Conservation (phyloP, 129 eudicot species). For the Artemisia annua region DNA sequence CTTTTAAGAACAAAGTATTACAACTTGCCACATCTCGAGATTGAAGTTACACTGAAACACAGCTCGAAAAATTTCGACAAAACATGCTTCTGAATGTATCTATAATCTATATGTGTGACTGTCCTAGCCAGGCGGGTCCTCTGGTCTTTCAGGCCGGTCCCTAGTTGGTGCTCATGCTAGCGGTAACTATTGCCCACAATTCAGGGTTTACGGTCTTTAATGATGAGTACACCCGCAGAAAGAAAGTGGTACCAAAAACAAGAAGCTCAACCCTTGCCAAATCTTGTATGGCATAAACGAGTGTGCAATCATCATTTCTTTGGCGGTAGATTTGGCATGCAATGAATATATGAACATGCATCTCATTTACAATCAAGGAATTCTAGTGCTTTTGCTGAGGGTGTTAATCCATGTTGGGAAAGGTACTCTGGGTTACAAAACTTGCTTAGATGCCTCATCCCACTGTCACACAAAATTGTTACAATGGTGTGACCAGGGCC, state of each 20-base stretch:
- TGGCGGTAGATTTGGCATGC: too few species aligned
- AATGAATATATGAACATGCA: neutral
- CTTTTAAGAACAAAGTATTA: neutral
- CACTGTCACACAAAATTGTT: conserved; percentile 80
- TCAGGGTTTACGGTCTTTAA: too few species aligned
- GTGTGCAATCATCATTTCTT: neutral
- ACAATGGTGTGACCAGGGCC: conserved; percentile 90
- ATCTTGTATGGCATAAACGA: neutral
- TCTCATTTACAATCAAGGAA: conserved; percentile 48
- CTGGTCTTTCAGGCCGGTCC: too few species aligned
- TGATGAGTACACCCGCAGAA: too few species aligned
- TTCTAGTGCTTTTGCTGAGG: conserved; percentile 68
- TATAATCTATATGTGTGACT: too few species aligned
- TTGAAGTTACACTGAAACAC: neutral
- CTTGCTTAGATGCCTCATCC: conserved; percentile 94
- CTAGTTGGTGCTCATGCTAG: too few species aligned
- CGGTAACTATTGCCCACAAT: too few species aligned
- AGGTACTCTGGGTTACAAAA: conserved; percentile 70
- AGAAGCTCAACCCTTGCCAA: too few species aligned
- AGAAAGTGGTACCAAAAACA: too few species aligned
- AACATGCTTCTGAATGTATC: neutral
- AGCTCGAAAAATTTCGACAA: neutral
- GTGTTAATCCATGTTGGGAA: conserved; percentile 63
- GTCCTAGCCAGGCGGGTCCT: neutral
- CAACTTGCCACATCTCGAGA: neutral